Base-by-base conservation (phyloP, 1,139 yeast genomes). In the Yamadazyma diddensiae region DNA sequence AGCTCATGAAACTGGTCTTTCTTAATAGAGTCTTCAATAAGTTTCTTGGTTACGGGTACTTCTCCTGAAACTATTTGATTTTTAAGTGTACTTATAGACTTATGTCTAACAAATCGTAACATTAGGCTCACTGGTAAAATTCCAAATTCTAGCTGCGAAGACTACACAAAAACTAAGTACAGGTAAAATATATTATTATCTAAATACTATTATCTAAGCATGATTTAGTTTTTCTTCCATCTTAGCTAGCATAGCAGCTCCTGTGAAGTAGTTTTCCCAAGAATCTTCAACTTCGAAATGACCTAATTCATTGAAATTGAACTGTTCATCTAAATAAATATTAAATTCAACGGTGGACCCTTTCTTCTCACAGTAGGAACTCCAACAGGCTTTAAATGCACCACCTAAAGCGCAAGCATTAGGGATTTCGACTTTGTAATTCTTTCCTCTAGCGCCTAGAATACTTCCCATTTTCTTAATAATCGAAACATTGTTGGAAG, bases 351-450 rank as follows among this genome's bases (percentile, higher is more conserved):
- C 48, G 50, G 70, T 70, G 11, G 60, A 46, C 20, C 55, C 48
- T 33, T 49, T 36, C n/a, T 41, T 24, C 47, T 67, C 73, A 48
- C 72, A 55, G 39, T 53, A 41, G 52, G 63, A 53, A 34, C 82
- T 72, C 85, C 94, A 87, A 32, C 82, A 69, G 1, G 96, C 94
- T 53, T 85, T 83, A 58, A 74, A 84, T 26, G 95, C 94, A 4
- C 96, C 95, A n/a, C 97, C 97, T 30, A 85, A 62, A 1, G 96
- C 97, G 69, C 97, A 88, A 1, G 96, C 94, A 57, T 88, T 88
- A 5, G 92, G 79, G 30, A 86, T 75, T 49, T 85, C 92, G 18
- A 82, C 82, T 42, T 78, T 75, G 55, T 60, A 86, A 37, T 82
- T 78, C 2, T 92, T 94, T 13, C 73, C 63, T 10, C 48, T 41